Evolutionary conservation across 2,329 filamentous ascomycete genomes (phyloP).

Genomic region (Sarocladium strictum): DNA sequence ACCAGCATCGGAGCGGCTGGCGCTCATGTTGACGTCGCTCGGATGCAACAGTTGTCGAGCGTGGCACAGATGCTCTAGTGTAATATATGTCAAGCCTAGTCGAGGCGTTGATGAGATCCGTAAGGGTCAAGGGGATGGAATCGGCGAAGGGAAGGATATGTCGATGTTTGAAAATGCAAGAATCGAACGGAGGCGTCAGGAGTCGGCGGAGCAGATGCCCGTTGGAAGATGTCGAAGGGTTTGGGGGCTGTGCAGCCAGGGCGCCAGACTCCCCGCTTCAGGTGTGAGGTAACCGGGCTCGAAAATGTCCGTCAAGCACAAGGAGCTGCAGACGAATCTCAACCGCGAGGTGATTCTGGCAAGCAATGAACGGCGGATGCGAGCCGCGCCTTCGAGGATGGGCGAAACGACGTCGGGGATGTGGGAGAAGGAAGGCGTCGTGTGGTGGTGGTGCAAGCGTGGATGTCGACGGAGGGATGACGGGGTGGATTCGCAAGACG

Average conservation of each 20-base stretch:
- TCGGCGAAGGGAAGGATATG: not conserved
- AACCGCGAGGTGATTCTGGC: not conserved
- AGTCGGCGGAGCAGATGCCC: not conserved
- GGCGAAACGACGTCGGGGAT: not conserved
- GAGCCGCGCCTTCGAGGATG: not conserved
- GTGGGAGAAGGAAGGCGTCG: not conserved
- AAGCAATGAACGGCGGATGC: not conserved
- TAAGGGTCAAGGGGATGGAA: not conserved
- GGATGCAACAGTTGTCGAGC: not conserved
- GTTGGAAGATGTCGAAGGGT: slow-evolving; percentile 4
- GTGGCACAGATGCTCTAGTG: not conserved
- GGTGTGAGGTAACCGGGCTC: not conserved
- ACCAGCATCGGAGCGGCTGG: slow-evolving; percentile 8
- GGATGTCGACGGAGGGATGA: slow-evolving; percentile 8
- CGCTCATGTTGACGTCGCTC: slow-evolving; percentile 7
- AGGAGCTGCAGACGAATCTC: not conserved
- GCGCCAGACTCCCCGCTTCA: slow-evolving; percentile 9
- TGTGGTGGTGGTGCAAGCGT: not conserved
- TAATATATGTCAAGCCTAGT: not conserved
- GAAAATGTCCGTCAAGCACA: not conserved
- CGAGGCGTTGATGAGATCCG: not conserved
- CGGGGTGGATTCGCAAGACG: slow-evolving; percentile 7
- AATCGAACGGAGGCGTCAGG: not conserved
- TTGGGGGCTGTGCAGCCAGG: slow-evolving; percentile 10
- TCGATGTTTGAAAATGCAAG: not conserved